Conservation (phyloP, 352 stramenopile genomes). For the Globisporangium canariense region DNA sequence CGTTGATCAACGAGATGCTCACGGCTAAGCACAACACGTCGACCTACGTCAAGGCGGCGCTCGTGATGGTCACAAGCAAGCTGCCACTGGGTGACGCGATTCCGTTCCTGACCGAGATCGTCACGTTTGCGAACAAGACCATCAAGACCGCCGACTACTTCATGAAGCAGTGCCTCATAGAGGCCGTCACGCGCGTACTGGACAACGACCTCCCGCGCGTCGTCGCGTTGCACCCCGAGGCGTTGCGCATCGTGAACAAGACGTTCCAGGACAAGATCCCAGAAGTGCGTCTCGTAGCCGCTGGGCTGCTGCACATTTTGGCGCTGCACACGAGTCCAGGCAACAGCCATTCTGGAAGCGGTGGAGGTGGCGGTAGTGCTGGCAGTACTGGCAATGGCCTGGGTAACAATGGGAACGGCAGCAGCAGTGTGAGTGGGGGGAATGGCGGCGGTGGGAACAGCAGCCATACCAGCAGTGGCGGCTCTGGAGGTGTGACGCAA, state of each 20-base stretch:
- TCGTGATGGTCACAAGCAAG: conserved; percentile 66
- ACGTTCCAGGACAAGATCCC: conserved; percentile 72
- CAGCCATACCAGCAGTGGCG: conserved; percentile 12
- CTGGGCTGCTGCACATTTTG: conserved; percentile 61
- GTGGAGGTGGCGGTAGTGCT: background rate
- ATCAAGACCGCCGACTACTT: conserved; percentile 71
- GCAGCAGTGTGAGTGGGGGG: conserved; percentile 16
- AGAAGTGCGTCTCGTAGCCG: conserved; percentile 63
- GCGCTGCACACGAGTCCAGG: conserved; percentile 43
- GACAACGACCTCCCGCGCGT: conserved; percentile 37
- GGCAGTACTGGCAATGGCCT: conserved; percentile 17
- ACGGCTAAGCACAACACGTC: conserved; percentile 47
- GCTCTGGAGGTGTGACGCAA: conserved; percentile 37
- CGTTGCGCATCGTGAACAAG: conserved; percentile 70
- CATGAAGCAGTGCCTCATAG: conserved; percentile 73
- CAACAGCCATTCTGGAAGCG: conserved; percentile 9
- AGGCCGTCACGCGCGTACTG: conserved; percentile 60
- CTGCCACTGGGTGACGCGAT: conserved; percentile 53
- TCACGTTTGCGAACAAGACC: conserved; percentile 60
- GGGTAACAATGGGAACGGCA: conserved; percentile 16
- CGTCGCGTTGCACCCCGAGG: conserved; percentile 49
- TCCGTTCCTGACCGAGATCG: conserved; percentile 61
- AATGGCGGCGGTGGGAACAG: conserved; percentile 12
- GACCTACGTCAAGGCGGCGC: conserved; percentile 62
- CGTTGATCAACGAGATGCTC: conserved; percentile 54